Evolutionary conservation across 2,329 filamentous ascomycete genomes (phyloP).

Genomic region (Hypoxylon sp.): DNA sequence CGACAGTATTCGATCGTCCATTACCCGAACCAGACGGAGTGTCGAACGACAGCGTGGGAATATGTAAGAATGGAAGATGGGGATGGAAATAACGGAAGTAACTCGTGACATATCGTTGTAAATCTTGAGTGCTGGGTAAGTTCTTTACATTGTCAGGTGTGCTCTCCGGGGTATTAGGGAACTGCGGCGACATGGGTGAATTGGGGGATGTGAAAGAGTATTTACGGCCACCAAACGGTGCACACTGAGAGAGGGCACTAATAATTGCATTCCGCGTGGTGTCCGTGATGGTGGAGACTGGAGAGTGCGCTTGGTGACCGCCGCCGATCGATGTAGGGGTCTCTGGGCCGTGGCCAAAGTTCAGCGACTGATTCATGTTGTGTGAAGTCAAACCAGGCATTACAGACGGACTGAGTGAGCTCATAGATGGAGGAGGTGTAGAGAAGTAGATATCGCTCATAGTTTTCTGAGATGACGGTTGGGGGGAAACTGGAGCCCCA

Average conservation of each 20-base stretch:
- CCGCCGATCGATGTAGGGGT: slow-evolving; percentile 79
- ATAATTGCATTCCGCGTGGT: slow-evolving; percentile 72
- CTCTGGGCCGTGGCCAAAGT: slow-evolving; percentile 74
- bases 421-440: slow-evolving; percentile 80
- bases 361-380: slow-evolving; percentile 74
- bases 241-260: slow-evolving; percentile 69
- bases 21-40: slow-evolving; percentile 75
- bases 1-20: slow-evolving; percentile 70
- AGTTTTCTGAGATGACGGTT: slow-evolving; percentile 77
- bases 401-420: slow-evolving; percentile 77
- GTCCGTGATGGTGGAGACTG: slow-evolving; percentile 74
- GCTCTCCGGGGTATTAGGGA: slow-evolving; percentile 63
- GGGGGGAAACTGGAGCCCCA: slow-evolving; percentile 80
- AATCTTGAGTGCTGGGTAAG: slow-evolving; percentile 84
- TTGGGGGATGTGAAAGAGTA: slow-evolving; percentile 71
- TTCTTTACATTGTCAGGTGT: slow-evolving; percentile 64
- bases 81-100: slow-evolving; percentile 95
- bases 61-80: slow-evolving; percentile 93
- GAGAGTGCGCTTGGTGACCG: slow-evolving; percentile 69
- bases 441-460: slow-evolving; percentile 82
- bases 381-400: slow-evolving; percentile 73
- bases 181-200: slow-evolving; percentile 67
- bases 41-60: slow-evolving; percentile 92
- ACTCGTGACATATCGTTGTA: slow-evolving; percentile 89
- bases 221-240: slow-evolving; percentile 70